Percentiles rank a stretch among this genome's conserved stretches.
These are phyloP conservation scores for Colletotrichum chrysophilum DNA, from an alignment of 2,329 filamentous ascomycete genomes.

Conservation along the genomic window DNA sequence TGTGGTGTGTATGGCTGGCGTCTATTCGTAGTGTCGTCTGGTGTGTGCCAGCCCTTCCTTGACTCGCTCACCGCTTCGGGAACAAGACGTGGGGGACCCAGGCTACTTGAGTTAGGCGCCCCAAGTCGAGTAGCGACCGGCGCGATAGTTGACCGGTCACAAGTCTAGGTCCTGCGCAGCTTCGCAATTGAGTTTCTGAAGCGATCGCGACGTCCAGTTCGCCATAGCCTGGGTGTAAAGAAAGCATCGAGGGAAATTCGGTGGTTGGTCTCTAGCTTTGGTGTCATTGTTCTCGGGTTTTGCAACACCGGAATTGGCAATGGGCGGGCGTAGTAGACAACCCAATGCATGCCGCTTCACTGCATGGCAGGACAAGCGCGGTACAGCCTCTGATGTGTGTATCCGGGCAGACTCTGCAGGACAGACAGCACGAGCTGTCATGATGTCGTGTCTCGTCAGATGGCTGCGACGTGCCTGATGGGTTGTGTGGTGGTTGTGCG, in stretches of 20 bases:
- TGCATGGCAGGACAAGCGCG: background rate
- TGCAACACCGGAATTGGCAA: background rate
- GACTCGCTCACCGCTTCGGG: slow-evolving; percentile 24
- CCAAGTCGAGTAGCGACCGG: background rate
- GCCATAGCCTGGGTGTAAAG: background rate
- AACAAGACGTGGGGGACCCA: background rate
- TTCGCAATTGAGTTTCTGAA: background rate
- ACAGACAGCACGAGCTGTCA: background rate
- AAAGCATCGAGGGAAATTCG: background rate
- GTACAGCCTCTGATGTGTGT: background rate
- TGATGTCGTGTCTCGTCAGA: slow-evolving; percentile 6
- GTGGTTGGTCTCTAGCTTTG: background rate
- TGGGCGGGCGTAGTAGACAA: background rate
- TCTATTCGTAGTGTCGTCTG: background rate
- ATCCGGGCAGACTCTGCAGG: background rate
- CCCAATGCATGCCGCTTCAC: background rate
- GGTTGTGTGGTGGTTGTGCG: background rate
- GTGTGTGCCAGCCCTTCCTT: slow-evolving; percentile 6
- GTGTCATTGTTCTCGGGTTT: background rate
- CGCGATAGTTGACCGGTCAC: background rate
- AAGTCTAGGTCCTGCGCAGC: background rate
- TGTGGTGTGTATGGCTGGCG: background rate
- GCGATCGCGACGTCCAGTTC: background rate
- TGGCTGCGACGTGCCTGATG: background rate
- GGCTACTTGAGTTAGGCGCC: background rate